Conservation (phyloP, 2,329 filamentous ascomycete species). For the Nannizziopsis arthrosporioides region DNA sequence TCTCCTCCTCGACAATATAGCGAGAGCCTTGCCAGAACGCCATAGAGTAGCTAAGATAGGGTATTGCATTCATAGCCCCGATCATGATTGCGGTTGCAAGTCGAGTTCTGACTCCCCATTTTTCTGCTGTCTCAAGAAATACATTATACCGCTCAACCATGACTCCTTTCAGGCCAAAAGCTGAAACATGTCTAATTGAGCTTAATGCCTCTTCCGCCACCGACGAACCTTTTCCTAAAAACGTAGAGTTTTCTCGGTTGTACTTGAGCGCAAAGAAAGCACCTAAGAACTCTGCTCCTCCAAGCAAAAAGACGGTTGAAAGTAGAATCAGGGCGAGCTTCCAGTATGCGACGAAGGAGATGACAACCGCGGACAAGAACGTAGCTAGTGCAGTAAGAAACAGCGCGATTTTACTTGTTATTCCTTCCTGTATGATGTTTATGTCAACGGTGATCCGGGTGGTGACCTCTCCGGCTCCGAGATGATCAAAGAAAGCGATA, state of each 20-base stretch:
- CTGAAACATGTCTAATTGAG: conserved; percentile 68
- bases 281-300: conserved; percentile 55
- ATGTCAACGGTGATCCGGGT: conserved; percentile 77
- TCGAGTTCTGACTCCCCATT: conserved; percentile 58
- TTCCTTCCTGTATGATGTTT: conserved; percentile 73
- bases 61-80: conserved; percentile 62
- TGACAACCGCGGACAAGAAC: conserved; percentile 67
- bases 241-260: conserved; percentile 56
- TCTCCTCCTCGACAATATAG: conserved; percentile 51
- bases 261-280: conserved; percentile 59
- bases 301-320: conserved; percentile 59
- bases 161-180: conserved; percentile 72
- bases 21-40: conserved; percentile 65
- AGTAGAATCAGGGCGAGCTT: conserved; percentile 69
- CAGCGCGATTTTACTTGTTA: conserved; percentile 66
- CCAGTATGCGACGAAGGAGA: conserved; percentile 73
- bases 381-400: conserved; percentile 57
- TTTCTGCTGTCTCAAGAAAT: conserved; percentile 55
- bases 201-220: conserved; percentile 75
- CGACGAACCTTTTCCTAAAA: conserved; percentile 63
- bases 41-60: conserved; percentile 59
- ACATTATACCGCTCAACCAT: conserved; percentile 62
- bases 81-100: conserved; percentile 59
- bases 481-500: conserved; percentile 73
- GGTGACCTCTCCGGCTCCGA: conserved; percentile 73